Base-by-base conservation (phyloP, 2,329 filamentous ascomycete species). In the Microascus cirrosus region DNA sequence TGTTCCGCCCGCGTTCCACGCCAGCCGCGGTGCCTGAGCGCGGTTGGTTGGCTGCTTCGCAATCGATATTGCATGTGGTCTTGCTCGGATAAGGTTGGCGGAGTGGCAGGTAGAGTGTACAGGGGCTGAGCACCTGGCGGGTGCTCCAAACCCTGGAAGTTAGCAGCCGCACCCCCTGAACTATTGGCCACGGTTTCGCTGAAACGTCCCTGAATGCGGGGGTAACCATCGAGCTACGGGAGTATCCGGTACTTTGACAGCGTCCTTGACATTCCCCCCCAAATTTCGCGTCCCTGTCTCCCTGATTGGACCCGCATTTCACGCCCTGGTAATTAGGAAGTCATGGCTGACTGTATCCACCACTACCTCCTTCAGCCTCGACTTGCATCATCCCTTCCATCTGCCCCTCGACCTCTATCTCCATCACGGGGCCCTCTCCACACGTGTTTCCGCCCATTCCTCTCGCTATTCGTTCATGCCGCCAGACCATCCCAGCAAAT, bases 331-430 rank as follows among this genome's bases (percentile, higher is more conserved):
- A 13, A 5, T n/a, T 18, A 32, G 28, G 28, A 45, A 45, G 15
- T 22, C 22, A 45, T 34, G 22, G 13, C 28, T 34, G 35, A 55
- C 54, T 20, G 25, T 28, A 28, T 35, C 53, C 53, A 42, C 53
- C 34, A 11, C 28, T 32, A 32, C 32, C 53, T 36, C 11, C n/a
- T 42, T 55, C 54, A 28, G 24, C 54, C 36, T 55, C 45, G 45
- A 50, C 55, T 57, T 57, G 55, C 55, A 57, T 57, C 55, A 42
- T 57, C 55, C 24, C 18, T 52, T 18, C 15, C 20, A 10, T 22
- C 52, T 18, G 52, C 25, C 18, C 52, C 52, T 54, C 34, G 52
- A 54, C 28, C 52, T 54, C 52, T 4, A 54, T 8, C 45, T 22
- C 45, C 22, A 50, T 24, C 45, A 24, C n/a, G 22, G 7, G n/a